These are phyloP conservation scores for Quercus engelmannii DNA, from an alignment of 306 rosid species.

Conservation along the genomic window DNA sequence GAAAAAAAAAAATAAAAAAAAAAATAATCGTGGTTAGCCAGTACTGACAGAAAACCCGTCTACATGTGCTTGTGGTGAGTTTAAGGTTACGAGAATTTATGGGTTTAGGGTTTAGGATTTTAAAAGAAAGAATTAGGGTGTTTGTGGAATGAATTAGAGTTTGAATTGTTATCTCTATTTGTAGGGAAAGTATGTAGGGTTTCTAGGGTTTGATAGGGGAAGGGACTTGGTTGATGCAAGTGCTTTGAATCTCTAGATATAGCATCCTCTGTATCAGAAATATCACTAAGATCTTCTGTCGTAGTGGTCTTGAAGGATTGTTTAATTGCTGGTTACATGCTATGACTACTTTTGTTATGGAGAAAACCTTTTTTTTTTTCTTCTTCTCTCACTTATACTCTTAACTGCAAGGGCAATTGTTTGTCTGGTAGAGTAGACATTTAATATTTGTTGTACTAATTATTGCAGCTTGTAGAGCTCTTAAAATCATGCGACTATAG, in stretches of 20 bases:
- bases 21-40: too few relatives aligned
- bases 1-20: neutral
- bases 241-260: neutral
- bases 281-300: neutral
- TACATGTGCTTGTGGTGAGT: too few relatives aligned
- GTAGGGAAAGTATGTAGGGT: neutral
- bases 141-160: too few relatives aligned
- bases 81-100: too few relatives aligned
- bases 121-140: too few relatives aligned
- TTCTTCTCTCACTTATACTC: neutral
- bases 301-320: neutral
- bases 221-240: neutral
- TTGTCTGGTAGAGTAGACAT: neutral
- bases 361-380: neutral
- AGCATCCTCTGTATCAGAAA: neutral
- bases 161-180: neutral
- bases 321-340: neutral
- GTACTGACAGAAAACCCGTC: too few relatives aligned
- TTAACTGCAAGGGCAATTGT: neutral
- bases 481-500: constrained; percentile 88
- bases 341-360: neutral
- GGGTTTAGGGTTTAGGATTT: too few relatives aligned
- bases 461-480: constrained; percentile 91
- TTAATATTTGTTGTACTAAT: constrained; percentile 17
- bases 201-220: neutral